phyloP scores from a whole-genome alignment of 371 early-diverging fungal species.

The Mortierella sp. region DNA sequence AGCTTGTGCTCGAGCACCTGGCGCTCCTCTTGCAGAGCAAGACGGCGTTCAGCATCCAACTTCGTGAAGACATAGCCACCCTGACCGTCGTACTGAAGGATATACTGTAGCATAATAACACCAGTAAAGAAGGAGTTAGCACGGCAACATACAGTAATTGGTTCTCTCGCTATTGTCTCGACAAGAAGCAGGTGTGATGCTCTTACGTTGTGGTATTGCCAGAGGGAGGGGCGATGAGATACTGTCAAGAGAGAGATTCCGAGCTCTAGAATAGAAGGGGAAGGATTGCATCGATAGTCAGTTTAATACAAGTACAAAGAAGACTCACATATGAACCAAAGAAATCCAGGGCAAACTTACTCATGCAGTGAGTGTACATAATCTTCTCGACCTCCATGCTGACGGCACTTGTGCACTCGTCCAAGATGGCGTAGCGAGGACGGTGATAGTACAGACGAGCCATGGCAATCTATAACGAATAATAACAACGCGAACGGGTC shows the following conservation, averaged over 20 bases:
- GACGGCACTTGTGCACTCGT: conserved; percentile 94
- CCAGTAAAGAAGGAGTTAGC: no score
- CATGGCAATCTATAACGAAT: conserved; percentile 75
- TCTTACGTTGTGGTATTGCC: conserved; percentile 85
- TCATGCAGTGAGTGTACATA: conserved; percentile 90
- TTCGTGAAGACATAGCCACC: conserved; percentile 88
- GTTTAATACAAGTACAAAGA: no score
- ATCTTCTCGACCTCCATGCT: conserved; percentile 90
- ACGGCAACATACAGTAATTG: no score
- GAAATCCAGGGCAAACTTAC: conserved; percentile 44
- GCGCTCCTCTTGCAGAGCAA: conserved; percentile 83
- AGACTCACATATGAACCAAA: neutral
- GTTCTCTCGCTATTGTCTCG: no score
- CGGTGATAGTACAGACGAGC: conserved; percentile 91
- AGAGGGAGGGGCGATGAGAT: conserved; percentile 88
- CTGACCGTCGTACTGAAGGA: conserved; percentile 90
- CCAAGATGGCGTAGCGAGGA: conserved; percentile 91
- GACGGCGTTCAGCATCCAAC: conserved; percentile 88
- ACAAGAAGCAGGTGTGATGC: no score
- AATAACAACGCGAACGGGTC: neutral
- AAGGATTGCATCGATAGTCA: conserved; percentile 10
- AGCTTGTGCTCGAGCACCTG: conserved; percentile 78
- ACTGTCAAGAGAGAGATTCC: conserved; percentile 91
- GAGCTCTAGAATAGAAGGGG: conserved; percentile 61
- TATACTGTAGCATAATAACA: no score